A percentile compares a stretch with the other conserved stretches of the same genome.
Evolutionary conservation across 1,284 basidiomycete genomes (phyloP).

Genomic region (Chalciporus sp.): DNA sequence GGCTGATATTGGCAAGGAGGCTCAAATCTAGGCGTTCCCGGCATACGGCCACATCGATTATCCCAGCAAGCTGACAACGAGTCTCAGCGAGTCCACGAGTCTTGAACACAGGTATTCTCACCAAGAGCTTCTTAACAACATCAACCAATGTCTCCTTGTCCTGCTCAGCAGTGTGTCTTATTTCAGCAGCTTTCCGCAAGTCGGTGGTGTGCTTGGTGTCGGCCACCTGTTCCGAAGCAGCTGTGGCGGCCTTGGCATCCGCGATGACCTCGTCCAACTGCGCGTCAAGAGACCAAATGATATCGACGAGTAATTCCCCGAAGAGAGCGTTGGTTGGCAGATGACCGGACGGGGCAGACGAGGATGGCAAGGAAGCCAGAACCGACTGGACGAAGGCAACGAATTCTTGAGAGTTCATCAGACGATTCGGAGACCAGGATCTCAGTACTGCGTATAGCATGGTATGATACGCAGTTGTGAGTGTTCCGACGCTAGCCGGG

Average conservation of each 20-base stretch:
- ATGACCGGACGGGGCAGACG: slow-evolving; percentile 40
- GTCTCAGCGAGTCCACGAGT: neutral
- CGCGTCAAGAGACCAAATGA: slow-evolving; percentile 77
- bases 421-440: slow-evolving; percentile 52
- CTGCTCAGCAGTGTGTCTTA: slow-evolving; percentile 54
- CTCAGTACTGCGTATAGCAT: slow-evolving; percentile 59
- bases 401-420: slow-evolving; percentile 51
- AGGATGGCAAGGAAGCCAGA: slow-evolving; percentile 64
- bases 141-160: slow-evolving; percentile 64
- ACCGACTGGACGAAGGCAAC: slow-evolving; percentile 65
- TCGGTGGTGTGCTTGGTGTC: slow-evolving; percentile 11
- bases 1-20: slow-evolving; percentile 59
- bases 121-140: slow-evolving; percentile 65
- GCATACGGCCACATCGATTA: slow-evolving; percentile 61
- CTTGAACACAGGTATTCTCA: slow-evolving; percentile 40
- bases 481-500: slow-evolving; percentile 50
- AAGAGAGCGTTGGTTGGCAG: slow-evolving; percentile 48
- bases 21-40: slow-evolving; percentile 72
- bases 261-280: slow-evolving; percentile 69
- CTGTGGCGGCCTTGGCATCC: slow-evolving; percentile 46
- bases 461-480: slow-evolving; percentile 67
- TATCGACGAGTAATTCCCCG: slow-evolving; percentile 72
- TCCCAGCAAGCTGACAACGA: slow-evolving; percentile 35
- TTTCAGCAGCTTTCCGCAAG: slow-evolving; percentile 38
- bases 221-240: slow-evolving; percentile 19